Conservation (phyloP, 352 stramenopile genomes). For the Phytopythium vexans region DNA sequence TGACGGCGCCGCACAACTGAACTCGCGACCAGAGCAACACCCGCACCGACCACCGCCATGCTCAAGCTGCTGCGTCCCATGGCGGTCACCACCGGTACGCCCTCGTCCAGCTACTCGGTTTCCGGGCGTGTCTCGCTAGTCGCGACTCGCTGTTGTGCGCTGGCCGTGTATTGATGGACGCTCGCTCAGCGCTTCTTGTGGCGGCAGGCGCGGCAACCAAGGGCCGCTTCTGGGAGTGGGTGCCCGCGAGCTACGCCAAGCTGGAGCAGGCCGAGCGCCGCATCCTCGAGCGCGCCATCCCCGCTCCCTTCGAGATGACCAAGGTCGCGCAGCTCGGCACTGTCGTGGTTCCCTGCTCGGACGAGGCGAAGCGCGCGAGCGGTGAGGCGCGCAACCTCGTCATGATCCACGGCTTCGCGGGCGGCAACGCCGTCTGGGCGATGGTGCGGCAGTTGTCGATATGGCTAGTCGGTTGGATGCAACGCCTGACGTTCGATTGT, state of each 20-base stretch:
- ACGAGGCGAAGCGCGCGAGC: conserved; percentile 35
- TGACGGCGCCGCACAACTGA: too few relatives aligned
- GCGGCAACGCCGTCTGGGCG: conserved; percentile 81
- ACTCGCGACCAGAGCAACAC: too few relatives aligned
- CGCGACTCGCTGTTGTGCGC: too few relatives aligned
- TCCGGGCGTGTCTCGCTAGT: too few relatives aligned
- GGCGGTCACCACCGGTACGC: conserved; percentile 27
- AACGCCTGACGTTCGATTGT: too few relatives aligned
- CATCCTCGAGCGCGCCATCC: conserved; percentile 49
- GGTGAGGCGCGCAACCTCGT: conserved; percentile 64
- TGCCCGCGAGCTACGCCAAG: conserved; percentile 62
- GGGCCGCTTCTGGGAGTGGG: conserved; percentile 65
- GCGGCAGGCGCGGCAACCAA: conserved; percentile 56
- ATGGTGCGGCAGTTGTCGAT: conserved; percentile 33
- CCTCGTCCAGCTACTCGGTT: neutral
- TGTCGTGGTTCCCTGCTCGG: conserved; percentile 73
- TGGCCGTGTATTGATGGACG: conserved; percentile 5
- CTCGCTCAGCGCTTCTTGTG: conserved; percentile 40
- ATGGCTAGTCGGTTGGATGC: too few relatives aligned
- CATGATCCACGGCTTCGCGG: conserved; percentile 77
- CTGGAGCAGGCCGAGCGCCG: conserved; percentile 61
- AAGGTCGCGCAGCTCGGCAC: conserved; percentile 78
- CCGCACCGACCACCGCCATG: too few relatives aligned
- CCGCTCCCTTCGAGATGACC: conserved; percentile 64
- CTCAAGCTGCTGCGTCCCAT: conserved; percentile 29